Base-by-base conservation (phyloP, 1,284 basidiomycete genomes). In the Trametes versicolor region DNA sequence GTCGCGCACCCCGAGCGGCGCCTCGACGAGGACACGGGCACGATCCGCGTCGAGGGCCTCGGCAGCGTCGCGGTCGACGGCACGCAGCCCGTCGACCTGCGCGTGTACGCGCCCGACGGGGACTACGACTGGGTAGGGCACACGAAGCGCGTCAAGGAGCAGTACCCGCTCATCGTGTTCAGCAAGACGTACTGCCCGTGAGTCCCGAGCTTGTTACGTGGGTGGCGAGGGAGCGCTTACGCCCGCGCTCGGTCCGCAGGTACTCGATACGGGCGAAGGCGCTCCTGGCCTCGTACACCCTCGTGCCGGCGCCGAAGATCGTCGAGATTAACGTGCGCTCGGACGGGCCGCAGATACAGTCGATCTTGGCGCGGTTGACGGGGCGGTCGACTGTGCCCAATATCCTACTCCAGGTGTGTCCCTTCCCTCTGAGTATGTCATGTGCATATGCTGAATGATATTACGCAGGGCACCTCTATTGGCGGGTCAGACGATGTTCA, bases 101-200 rank as follows among this genome's bases (percentile, higher is more conserved):
- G 78, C 4, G 80, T 87, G 57, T 93, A 91, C 71, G 79, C 84
- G 52, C 76, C 75, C 37, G 76, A 78, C 41, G 76, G 77, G 0
- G 74, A 76, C 57, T 75, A 72, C 10, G 78, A 84, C 51, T 92
- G 90, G 90, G 69, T 71, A 21, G 76, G 79, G 58, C 80, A 86
- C 57, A 74, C 82, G 25, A 74, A 74, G 55, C 74, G 70, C 34
- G 73, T 92, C 62, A 80, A 84, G 51, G 73, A 81, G 25, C 76
- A 85, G 47, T 82, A 85, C 65, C 93, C 93, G 8, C 76, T 94
- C 3, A 81, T 94, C 53, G 87, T 94, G 17, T 94, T 95, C 72
- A 93, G 92, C 82, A 95, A 94, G 83, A 91, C 91, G 21, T 91
- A 87, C 72, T 94, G 93, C 83, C 87, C 87, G 91, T 88, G 67